Evolutionary conservation across 2,329 filamentous ascomycete species (phyloP), one percentile per base, ranked within the genome.

Genomic region (Colletotrichum tanaceti): DNA sequence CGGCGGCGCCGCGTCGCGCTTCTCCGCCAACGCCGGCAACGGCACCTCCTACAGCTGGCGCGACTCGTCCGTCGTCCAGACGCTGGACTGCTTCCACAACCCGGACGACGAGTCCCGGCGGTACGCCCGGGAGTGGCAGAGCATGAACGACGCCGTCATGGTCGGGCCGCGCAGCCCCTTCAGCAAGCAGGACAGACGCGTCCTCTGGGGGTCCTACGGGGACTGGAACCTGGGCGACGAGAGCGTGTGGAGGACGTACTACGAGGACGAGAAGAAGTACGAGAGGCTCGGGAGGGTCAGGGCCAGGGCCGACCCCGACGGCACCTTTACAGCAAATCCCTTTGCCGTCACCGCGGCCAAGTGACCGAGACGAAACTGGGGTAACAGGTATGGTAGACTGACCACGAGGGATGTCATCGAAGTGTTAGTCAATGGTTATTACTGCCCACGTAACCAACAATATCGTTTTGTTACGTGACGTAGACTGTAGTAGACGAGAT

Each of bases 11-110:
- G 73, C 82, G 59, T 84, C 83, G 7, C 75, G 74, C 65, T 83
- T 84, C 71, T 72, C 71, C 5, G 70, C 70, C 14, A 84, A 85
- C 68, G 77, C 74, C 5, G 73, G 75, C 50, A 85, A 85, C 58
- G 83, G 83, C 9, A 85, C 82, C 0, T 76, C 82, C 0, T 84
- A 80, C 71, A 84, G 81, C 73, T 85, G 82, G 80, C 77, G 84
- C 57, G 82, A 85, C 72, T 79, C 80, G 0, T 81, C 77, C 4
- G 71, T 84, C 6, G 73, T 75, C 6, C 75, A 75, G 43, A 78
- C 75, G 0, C 75, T 84, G 20, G 84, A 86, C 64, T 83, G 80
- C 61, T 85, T 85, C 72, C 79, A 85, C 52, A 75, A 76, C 13
- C 71, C 73, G 1, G 72, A 71, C 13, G 58, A 52, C 1, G 44